Conservation (phyloP, 2,329 filamentous ascomycete species). For the Camillea tinctor region DNA sequence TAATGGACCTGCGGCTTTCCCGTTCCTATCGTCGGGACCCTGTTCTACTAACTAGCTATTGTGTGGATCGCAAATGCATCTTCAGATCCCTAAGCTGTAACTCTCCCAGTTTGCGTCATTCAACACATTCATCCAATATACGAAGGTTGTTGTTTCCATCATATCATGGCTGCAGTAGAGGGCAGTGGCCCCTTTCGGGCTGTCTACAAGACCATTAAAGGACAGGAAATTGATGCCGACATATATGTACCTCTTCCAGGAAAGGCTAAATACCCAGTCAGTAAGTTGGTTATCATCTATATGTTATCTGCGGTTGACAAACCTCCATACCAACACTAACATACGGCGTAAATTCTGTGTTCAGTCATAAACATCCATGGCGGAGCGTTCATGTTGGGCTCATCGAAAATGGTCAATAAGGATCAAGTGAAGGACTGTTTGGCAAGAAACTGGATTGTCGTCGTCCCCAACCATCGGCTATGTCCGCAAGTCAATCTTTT, state of each 20-base stretch:
- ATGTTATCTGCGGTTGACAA: no score
- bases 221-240: conserved; percentile 30
- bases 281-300: background rate
- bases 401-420: conserved; percentile 38
- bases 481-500: conserved; percentile 6
- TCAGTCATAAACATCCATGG: conserved; percentile 43
- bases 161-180: background rate
- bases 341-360: background rate
- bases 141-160: background rate
- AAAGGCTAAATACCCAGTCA: background rate
- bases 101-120: background rate
- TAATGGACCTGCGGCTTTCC: background rate
- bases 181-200: conserved; percentile 1
- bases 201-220: conserved; percentile 31
- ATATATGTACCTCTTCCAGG: conserved; percentile 24
- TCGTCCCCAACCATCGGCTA: conserved; percentile 32
- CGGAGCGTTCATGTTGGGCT: conserved; percentile 43
- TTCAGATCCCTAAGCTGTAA: background rate
- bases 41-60: background rate
- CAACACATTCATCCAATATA: background rate
- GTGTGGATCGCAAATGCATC: background rate
- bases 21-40: background rate
- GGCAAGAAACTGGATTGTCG: conserved; percentile 37
- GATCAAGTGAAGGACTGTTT: conserved; percentile 39
- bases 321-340: background rate